phyloP scores from a whole-genome alignment of 768 basidiomycete genomes.

The Termitomyces sp. region DNA sequence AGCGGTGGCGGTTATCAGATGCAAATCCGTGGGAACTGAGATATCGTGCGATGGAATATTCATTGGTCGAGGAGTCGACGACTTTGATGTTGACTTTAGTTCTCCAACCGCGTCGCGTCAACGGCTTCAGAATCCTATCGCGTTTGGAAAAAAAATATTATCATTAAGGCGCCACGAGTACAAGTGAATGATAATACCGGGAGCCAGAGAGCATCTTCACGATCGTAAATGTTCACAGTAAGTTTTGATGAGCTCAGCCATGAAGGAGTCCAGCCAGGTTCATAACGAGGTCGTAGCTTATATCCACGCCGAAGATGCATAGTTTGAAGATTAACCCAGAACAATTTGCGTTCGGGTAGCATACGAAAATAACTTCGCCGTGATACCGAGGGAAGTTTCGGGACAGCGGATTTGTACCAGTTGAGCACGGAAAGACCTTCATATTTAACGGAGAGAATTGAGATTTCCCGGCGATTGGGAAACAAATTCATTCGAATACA shows the following conservation, averaged over 20 bases:
- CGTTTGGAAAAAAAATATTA: not conserved
- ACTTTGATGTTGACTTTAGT: not conserved
- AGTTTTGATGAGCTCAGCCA: not conserved
- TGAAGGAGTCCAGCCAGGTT: not conserved
- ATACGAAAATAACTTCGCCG: not conserved
- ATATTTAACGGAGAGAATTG: no score
- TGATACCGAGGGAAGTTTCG: not conserved
- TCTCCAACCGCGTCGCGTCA: not conserved
- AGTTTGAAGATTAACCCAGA: not conserved
- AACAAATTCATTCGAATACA: no score
- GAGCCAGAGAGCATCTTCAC: not conserved
- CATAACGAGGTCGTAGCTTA: constrained; percentile 2
- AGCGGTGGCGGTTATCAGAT: not conserved
- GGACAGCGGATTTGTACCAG: not conserved
- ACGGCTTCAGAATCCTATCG: not conserved
- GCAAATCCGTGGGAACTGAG: not conserved
- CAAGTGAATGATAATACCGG: not conserved
- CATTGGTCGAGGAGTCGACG: not conserved
- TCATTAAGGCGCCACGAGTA: not conserved
- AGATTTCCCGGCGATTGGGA: no score
- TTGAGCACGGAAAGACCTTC: no score
- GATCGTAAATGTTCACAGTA: not conserved
- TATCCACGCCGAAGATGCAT: constrained; percentile 1
- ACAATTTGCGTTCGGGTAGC: not conserved
- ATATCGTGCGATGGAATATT: not conserved